Evolutionary conservation across 2,329 filamentous ascomycete species (phyloP).

Genomic region (Paecilomyces sp.): DNA sequence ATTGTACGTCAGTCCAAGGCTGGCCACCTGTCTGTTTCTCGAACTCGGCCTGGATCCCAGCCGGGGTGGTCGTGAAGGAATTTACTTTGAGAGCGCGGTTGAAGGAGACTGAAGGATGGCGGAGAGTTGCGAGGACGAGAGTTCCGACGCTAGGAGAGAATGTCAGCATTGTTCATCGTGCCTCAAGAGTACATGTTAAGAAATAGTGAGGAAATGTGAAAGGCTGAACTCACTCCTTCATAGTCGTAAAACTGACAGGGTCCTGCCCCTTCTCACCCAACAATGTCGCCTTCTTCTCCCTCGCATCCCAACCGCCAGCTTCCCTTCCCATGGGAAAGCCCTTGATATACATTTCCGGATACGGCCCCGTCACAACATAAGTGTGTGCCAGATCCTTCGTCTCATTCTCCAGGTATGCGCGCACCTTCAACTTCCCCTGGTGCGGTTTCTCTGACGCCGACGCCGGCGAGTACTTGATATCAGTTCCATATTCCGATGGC

Average conservation of each 20-base stretch:
- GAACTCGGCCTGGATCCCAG: conserved; percentile 58
- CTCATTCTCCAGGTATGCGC: conserved; percentile 49
- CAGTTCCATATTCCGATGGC: conserved; percentile 62
- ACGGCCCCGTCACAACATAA: conserved; percentile 64
- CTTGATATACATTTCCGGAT: conserved; percentile 56
- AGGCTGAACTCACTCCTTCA: conserved; percentile 54
- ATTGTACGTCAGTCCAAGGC: conserved; percentile 45
- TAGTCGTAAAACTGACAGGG: conserved; percentile 61
- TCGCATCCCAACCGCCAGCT: conserved; percentile 54
- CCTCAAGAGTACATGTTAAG: background rate
- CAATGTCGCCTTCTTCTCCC: conserved; percentile 51
- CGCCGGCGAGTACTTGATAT: conserved; percentile 53
- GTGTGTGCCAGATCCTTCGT: conserved; percentile 53
- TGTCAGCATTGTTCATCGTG: background rate
- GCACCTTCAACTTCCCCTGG: conserved; percentile 63
- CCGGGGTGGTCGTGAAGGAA: conserved; percentile 61
- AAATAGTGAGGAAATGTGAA: background rate
- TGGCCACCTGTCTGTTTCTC: conserved; percentile 56
- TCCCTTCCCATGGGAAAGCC: conserved; percentile 30
- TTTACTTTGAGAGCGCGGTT: conserved; percentile 60
- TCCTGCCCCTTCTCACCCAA: conserved; percentile 53
- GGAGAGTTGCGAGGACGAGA: conserved; percentile 56
- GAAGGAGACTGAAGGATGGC: conserved; percentile 46
- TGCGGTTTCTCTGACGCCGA: conserved; percentile 59
- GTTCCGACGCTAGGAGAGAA: conserved; percentile 52